These are phyloP conservation scores for Jaapia argillacea DNA, from an alignment of 768 basidiomycete species.

Conservation along the genomic window DNA sequence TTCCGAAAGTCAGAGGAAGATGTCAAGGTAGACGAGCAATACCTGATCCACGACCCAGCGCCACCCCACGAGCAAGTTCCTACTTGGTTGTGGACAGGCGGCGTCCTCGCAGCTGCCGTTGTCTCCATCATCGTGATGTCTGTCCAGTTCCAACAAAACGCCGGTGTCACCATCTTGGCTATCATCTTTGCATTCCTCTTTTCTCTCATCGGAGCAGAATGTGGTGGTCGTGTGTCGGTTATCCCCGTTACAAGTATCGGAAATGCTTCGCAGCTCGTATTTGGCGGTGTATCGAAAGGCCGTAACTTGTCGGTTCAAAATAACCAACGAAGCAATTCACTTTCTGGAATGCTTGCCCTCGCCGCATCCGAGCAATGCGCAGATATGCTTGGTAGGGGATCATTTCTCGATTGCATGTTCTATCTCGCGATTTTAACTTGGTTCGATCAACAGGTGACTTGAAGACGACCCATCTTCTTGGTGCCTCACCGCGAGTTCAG, in stretches of 20 bases:
- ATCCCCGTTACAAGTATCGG: constrained; percentile 12
- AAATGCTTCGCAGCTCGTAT: constrained; percentile 5
- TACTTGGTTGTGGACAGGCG: constrained; percentile 12
- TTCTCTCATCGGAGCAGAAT: constrained; percentile 13
- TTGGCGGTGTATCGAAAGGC: constrained; percentile 13
- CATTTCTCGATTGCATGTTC: background rate
- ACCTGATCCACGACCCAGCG: constrained; percentile 10
- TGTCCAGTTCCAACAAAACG: constrained; percentile 14
- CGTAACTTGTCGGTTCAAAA: constrained; percentile 3
- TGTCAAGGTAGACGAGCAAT: constrained; percentile 1
- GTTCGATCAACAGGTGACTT: constrained; percentile 10
- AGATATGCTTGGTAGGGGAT: constrained; percentile 10
- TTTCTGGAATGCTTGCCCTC: constrained; percentile 14
- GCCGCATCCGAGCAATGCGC: constrained; percentile 13
- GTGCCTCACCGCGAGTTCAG: constrained; percentile 15
- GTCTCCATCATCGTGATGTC: constrained; percentile 13
- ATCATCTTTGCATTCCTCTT: constrained; percentile 14
- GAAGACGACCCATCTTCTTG: constrained; percentile 15
- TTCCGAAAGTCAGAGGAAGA: background rate
- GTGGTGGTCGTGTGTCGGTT: constrained; percentile 12
- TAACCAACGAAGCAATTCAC: constrained; percentile 13
- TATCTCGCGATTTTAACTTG: background rate
- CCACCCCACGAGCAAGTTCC: constrained; percentile 10
- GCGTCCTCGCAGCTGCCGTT: constrained; percentile 7
- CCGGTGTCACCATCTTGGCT: constrained; percentile 12